Base-by-base conservation (phyloP, 805 yeast genomes). In the Saturnispora serradocipensis region DNA sequence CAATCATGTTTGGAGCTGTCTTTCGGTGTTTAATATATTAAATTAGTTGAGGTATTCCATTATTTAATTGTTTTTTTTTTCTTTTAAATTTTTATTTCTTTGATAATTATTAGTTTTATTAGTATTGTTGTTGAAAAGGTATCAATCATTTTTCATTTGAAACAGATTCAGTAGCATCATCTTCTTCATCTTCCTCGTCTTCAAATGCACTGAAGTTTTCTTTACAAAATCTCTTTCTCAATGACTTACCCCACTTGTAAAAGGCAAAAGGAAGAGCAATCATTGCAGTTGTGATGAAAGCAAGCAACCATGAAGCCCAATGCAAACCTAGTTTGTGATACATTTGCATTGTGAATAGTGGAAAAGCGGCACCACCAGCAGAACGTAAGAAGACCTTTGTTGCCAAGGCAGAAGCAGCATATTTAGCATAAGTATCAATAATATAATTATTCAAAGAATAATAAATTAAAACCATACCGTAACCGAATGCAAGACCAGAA, bases 321-420 rank as follows among this genome's bases (percentile, higher is more conserved):
- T 82, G 82, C 49, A 86, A 69, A 5, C 91, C 91, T 61, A 86
- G 67, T 50, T 72, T 79, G 55, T 78, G 77, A 65, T 85, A 86
- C 91, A 86, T 85, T 67, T 84, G 91, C 38, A 81, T 79, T n/a
- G 86, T 80, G 64, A 86, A 85, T 58, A 86, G 71, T 54, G 91
- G 90, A 76, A 86, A 84, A 0, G 89, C 91, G 27, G 89, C 91
- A 72, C 93, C 95, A 61, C 89, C 90, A 20, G 88, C 85, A 59
- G 84, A 76, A 73, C 95, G 77, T 59, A 86, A 71, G 61, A 86
- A 85, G 30, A 85, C 91, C 64, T 86, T 86, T 4, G 91, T 84
- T 15, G 91, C 91, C 58, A 86, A 72, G 0, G 93, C 93, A 53
- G 83, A 75, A 8, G 93, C 88, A 5, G 91, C 90, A 62, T 76